phyloP scores from a whole-genome alignment of 2,329 filamentous ascomycete genomes.

The Pyricularia sp. region DNA sequence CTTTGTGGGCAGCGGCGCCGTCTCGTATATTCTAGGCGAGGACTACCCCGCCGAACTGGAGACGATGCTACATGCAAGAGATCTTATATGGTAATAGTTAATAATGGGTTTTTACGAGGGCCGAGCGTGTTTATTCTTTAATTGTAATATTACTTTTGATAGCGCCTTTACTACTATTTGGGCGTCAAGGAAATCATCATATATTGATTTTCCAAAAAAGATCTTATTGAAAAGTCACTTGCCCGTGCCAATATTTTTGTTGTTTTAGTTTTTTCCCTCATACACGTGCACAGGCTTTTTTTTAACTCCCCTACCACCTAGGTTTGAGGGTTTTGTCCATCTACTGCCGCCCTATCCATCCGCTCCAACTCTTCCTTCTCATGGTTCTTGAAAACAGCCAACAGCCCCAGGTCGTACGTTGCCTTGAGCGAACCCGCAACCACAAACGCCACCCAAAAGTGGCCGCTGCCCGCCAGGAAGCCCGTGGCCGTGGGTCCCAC shows the following conservation, averaged over 20 bases:
- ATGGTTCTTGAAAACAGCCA: constrained; percentile 8
- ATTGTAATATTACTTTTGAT: neutral
- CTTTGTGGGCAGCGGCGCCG: constrained; percentile 2
- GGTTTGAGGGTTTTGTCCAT: neutral
- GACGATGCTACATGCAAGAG: constrained; percentile 8
- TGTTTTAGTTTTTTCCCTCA: neutral
- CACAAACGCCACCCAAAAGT: constrained; percentile 10
- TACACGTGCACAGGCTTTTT: neutral
- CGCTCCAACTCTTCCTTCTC: neutral
- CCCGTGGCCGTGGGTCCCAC: constrained; percentile 56
- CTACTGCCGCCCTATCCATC: neutral
- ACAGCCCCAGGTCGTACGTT: constrained; percentile 11
- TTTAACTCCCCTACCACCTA: neutral
- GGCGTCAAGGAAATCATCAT: neutral
- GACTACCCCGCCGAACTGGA: constrained; percentile 5
- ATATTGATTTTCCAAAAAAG: neutral
- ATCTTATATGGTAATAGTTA: constrained; percentile 5
- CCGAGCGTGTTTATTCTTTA: neutral
- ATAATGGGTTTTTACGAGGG: neutral
- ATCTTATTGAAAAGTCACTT: neutral
- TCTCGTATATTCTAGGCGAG: constrained; percentile 1
- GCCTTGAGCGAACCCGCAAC: constrained; percentile 12
- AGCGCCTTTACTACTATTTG: neutral
- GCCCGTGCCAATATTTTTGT: neutral
- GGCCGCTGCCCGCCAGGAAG: constrained; percentile 36